phyloP scores from a whole-genome alignment of 176 grass and related monocot genomes.

The Tuctoria greenei region DNA sequence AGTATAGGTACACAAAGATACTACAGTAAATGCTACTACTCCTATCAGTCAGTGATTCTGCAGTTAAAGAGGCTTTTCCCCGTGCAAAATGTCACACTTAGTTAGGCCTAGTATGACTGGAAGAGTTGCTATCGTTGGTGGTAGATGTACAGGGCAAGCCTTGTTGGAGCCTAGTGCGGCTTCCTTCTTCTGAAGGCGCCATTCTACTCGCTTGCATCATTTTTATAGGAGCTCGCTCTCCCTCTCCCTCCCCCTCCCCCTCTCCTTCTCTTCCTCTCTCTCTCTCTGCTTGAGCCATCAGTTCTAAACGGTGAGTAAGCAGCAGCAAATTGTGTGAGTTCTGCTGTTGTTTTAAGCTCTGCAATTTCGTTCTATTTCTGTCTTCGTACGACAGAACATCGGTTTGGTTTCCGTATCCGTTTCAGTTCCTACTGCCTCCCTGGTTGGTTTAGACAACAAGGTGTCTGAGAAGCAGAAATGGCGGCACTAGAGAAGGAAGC shows the following conservation, averaged over 20 bases:
- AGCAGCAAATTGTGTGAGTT: slow-evolving; percentile 48
- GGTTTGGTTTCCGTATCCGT: slow-evolving; percentile 17
- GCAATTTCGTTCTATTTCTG: background rate
- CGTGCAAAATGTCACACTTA: slow-evolving; percentile 25
- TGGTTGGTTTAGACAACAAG: slow-evolving; percentile 16
- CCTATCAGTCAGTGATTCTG: slow-evolving; percentile 7
- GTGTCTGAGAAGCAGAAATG: slow-evolving; percentile 41
- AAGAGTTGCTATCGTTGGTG: slow-evolving; percentile 25
- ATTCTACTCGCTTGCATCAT: slow-evolving; percentile 47
- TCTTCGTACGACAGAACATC: slow-evolving; percentile 1
- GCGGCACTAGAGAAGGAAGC: slow-evolving; percentile 48
- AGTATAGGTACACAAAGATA: slow-evolving; percentile 1
- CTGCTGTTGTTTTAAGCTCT: background rate
- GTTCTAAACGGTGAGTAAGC: background rate
- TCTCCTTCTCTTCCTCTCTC: background rate
- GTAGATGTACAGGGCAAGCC: slow-evolving; percentile 25
- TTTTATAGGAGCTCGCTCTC: slow-evolving; percentile 13
- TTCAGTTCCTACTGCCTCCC: slow-evolving; percentile 24
- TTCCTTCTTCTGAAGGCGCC: slow-evolving; percentile 40
- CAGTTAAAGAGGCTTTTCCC: slow-evolving; percentile 19
- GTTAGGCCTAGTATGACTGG: slow-evolving; percentile 44
- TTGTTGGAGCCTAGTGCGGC: slow-evolving; percentile 42
- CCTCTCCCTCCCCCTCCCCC: background rate
- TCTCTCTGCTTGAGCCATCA: slow-evolving; percentile 9
- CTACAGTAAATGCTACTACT: too few relatives aligned